Percentiles rank a stretch among this genome's conserved stretches.
These are phyloP conservation scores for Globisporangium paddicum DNA, from an alignment of 352 stramenopile genomes.

Conservation along the genomic window DNA sequence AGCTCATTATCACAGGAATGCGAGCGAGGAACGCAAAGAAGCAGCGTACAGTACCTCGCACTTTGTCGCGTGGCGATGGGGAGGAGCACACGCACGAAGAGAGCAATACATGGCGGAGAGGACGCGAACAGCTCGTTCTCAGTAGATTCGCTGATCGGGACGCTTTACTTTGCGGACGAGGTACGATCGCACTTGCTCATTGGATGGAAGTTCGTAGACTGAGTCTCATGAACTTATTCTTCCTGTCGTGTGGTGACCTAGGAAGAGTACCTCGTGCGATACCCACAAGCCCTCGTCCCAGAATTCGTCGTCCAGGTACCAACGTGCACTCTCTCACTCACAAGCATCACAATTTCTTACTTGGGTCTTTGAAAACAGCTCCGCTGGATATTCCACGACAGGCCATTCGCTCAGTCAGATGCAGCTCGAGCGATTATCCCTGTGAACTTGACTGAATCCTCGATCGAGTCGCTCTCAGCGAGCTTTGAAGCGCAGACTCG, in stretches of 20 bases:
- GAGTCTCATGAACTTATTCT: neutral
- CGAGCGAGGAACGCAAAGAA: neutral
- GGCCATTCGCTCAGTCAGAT: neutral
- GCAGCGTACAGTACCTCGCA: slow-evolving; percentile 40
- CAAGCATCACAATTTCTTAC: neutral
- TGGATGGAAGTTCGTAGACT: neutral
- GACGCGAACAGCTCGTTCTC: slow-evolving; percentile 18
- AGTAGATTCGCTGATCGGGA: slow-evolving; percentile 25
- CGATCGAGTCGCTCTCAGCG: neutral
- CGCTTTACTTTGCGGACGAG: slow-evolving; percentile 36
- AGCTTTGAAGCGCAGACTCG: slow-evolving; percentile 2
- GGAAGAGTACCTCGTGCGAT: slow-evolving; percentile 71
- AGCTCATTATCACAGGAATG: neutral
- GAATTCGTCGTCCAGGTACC: slow-evolving; percentile 72
- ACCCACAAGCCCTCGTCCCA: slow-evolving; percentile 55
- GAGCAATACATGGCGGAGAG: neutral
- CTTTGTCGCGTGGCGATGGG: slow-evolving; percentile 69
- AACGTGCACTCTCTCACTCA: no score
- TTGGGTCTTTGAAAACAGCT: neutral
- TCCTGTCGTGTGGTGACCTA: slow-evolving; percentile 2
- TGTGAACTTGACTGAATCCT: neutral
- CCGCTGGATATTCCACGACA: neutral
- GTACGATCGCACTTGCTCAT: slow-evolving; percentile 5
- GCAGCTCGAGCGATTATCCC: neutral
- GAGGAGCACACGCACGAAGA: slow-evolving; percentile 30